Evolutionary conservation across 495 filamentous ascomycete species (phyloP).

Genomic region (Margaritispora aquatica): DNA sequence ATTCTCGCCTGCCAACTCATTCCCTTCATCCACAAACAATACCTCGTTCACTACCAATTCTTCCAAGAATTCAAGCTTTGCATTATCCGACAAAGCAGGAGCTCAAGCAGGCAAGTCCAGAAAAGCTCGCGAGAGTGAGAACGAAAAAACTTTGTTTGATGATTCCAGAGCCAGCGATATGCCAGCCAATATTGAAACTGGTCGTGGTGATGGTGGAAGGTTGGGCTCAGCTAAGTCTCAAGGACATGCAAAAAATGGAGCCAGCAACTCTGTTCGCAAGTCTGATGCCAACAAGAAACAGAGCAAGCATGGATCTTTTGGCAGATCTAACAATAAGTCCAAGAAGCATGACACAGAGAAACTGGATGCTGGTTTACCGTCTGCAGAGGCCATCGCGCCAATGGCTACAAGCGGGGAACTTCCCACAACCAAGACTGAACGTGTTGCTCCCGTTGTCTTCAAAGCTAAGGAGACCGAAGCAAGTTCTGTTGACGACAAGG

Average conservation of each 20-base stretch:
- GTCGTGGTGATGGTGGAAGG: background rate
- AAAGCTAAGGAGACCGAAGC: background rate
- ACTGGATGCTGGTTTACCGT: background rate
- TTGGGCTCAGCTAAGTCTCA: background rate
- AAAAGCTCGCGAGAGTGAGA: background rate
- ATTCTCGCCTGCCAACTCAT: background rate
- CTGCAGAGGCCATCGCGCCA: background rate
- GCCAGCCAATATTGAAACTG: too few relatives aligned
- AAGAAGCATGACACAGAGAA: background rate
- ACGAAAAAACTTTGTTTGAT: background rate
- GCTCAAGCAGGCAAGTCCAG: background rate
- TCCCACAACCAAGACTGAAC: background rate
- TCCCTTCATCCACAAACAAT: background rate
- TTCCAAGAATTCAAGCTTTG: background rate
- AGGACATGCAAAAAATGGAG: slow-evolving; percentile 8
- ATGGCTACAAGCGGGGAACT: too few relatives aligned
- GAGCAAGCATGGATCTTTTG: background rate
- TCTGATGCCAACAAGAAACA: slow-evolving; percentile 3
- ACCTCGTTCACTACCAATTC: slow-evolving; percentile 4
- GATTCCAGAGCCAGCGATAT: too few relatives aligned
- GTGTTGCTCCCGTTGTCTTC: background rate
- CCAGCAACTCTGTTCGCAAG: slow-evolving; percentile 9
- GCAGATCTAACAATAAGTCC: too few relatives aligned
- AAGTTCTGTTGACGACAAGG: too few relatives aligned
- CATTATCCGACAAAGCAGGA: background rate